These are phyloP conservation scores for Oryza australiensis DNA, from an alignment of 176 grass and related monocot genomes.

Conservation along the genomic window DNA sequence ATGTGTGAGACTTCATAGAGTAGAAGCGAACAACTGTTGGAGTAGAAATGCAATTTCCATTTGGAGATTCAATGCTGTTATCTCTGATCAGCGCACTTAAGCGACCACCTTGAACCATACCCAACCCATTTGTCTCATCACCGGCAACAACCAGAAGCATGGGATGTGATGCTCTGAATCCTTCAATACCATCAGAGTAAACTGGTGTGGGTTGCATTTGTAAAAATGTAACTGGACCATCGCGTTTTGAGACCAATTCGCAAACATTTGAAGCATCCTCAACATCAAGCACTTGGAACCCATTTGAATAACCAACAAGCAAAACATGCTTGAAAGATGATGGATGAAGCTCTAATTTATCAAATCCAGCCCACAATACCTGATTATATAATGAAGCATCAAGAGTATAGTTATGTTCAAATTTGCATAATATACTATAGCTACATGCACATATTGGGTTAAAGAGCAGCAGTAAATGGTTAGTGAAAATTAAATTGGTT, in stretches of 20 bases:
- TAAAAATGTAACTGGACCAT: slow-evolving; percentile 97
- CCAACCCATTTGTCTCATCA: slow-evolving; percentile 90
- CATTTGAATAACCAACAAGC: slow-evolving; percentile 93
- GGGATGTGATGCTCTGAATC: slow-evolving; percentile 92
- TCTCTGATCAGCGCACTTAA: slow-evolving; percentile 96
- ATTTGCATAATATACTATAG: slow-evolving; percentile 26
- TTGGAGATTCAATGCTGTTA: slow-evolving; percentile 62
- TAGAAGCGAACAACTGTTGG: slow-evolving; percentile 96
- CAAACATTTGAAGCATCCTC: slow-evolving; percentile 96
- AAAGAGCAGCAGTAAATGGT: not conserved
- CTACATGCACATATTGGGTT: not conserved
- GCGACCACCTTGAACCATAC: slow-evolving; percentile 87
- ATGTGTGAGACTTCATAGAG: slow-evolving; percentile 89
- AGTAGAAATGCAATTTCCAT: slow-evolving; percentile 65
- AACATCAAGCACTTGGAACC: slow-evolving; percentile 99
- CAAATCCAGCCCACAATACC: slow-evolving; percentile 98
- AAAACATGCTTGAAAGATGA: slow-evolving; percentile 94
- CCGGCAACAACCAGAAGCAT: slow-evolving; percentile 97
- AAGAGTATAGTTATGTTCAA: not conserved
- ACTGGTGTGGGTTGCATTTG: slow-evolving; percentile 92
- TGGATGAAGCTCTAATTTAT: slow-evolving; percentile 70
- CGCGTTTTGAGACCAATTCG: slow-evolving; percentile 93
- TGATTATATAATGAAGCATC: slow-evolving; percentile 26
- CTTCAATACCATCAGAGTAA: slow-evolving; percentile 59
- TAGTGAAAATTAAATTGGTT: not conserved